Percentiles rank a stretch among this genome's conserved stretches.
phyloP scores from a whole-genome alignment of 2,329 filamentous ascomycete genomes.

The Penicillium decumbens region DNA sequence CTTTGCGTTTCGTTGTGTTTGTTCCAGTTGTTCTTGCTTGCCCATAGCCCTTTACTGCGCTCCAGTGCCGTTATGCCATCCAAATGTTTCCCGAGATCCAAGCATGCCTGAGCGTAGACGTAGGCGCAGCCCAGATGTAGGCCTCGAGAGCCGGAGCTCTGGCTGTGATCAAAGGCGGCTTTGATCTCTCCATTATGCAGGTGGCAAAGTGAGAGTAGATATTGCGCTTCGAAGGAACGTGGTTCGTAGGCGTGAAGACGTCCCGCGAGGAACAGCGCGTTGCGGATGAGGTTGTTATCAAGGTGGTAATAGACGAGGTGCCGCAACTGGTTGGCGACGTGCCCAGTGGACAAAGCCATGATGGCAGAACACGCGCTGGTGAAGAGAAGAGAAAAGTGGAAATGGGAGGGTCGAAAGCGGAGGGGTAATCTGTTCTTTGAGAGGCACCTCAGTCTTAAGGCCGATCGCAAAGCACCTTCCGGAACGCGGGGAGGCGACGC shows the following conservation, averaged over 20 bases:
- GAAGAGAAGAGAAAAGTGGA: background rate
- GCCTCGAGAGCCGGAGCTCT: conserved; percentile 64
- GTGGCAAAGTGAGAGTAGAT: conserved; percentile 80
- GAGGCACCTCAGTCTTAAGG: background rate
- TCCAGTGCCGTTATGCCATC: conserved; percentile 83
- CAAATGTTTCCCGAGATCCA: conserved; percentile 70
- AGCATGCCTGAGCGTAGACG: conserved; percentile 83
- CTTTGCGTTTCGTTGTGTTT: conserved; percentile 72
- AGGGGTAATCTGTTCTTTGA: background rate
- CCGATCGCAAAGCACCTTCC: conserved; percentile 1
- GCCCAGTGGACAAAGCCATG: conserved; percentile 55
- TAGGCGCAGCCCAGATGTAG: conserved; percentile 82
- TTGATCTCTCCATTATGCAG: conserved; percentile 76
- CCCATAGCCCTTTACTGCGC: conserved; percentile 72
- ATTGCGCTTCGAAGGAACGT: conserved; percentile 71
- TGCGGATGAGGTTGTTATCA: conserved; percentile 83
- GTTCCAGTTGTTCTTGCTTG: conserved; percentile 67
- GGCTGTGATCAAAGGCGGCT: conserved; percentile 79
- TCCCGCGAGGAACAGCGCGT: conserved; percentile 89
- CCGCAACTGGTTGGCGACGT: conserved; percentile 58
- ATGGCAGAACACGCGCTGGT: conserved; percentile 13
- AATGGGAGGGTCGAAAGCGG: background rate
- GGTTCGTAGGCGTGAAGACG: conserved; percentile 79
- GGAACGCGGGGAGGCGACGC: conserved; percentile 22
- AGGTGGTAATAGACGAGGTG: conserved; percentile 69